Percentiles rank a stretch among this genome's conserved stretches.
Conservation (phyloP, 805 yeast genomes). For the Candida alai region DNA sequence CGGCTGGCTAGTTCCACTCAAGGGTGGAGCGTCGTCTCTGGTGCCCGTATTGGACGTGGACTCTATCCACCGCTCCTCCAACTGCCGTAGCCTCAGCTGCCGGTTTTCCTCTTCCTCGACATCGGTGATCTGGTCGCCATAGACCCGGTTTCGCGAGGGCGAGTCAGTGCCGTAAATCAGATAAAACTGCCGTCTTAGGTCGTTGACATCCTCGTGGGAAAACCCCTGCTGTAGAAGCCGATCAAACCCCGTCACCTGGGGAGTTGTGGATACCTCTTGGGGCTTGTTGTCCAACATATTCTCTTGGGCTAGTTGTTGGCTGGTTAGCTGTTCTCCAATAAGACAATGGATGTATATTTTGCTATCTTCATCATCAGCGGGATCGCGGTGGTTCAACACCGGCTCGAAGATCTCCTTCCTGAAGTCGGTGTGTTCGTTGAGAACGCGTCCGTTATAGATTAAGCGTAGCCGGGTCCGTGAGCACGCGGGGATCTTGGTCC, state of each 20-base stretch:
- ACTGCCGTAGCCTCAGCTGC: constrained; percentile 45
- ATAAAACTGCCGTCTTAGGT: constrained; percentile 70
- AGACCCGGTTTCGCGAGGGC: constrained; percentile 3
- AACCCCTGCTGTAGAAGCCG: constrained; percentile 80
- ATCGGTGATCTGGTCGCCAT: constrained; percentile 26
- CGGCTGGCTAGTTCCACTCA: background rate
- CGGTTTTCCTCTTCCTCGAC: constrained; percentile 41
- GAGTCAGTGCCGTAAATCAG: constrained; percentile 42
- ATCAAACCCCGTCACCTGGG: constrained; percentile 82
- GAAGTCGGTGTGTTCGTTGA: constrained; percentile 54
- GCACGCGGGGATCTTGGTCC: constrained; percentile 21
- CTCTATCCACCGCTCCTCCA: constrained; percentile 89
- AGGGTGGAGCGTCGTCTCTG: constrained; percentile 6
- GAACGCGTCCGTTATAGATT: constrained; percentile 65
- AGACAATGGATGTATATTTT: constrained; percentile 74
- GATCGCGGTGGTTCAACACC: constrained; percentile 12
- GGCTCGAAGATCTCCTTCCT: constrained; percentile 44
- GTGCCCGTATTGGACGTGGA: constrained; percentile 52
- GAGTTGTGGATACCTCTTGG: constrained; percentile 53
- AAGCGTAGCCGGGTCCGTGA: constrained; percentile 53
- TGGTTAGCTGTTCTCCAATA: constrained; percentile 60
- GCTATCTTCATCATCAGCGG: constrained; percentile 6
- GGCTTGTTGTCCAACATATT: constrained; percentile 50
- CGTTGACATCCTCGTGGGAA: constrained; percentile 68
- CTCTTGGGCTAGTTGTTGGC: constrained; percentile 56